These are phyloP conservation scores for Pyrenopolyporus hunteri DNA, from an alignment of 495 filamentous ascomycete species.

Conservation along the genomic window DNA sequence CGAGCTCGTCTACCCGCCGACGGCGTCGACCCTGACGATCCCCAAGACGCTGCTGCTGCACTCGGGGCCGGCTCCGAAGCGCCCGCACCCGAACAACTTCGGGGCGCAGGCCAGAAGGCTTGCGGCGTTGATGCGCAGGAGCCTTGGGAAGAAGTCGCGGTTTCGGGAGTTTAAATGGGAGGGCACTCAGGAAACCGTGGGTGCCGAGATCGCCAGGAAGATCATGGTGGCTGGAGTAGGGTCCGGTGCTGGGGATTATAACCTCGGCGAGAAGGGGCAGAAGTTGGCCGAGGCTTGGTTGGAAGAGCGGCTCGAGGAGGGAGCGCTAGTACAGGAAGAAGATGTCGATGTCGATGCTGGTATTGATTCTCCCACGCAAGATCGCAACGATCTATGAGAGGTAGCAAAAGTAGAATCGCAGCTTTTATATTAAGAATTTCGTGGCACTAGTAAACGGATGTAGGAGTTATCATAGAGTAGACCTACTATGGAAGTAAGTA, in stretches of 20 bases:
- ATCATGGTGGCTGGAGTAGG: slow-evolving; percentile 31
- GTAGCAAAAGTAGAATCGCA: too few species aligned
- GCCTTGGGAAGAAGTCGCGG: slow-evolving; percentile 46
- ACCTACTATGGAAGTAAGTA: too few species aligned
- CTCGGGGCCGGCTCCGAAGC: slow-evolving; percentile 25
- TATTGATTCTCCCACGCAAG: too few species aligned
- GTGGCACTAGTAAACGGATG: too few species aligned
- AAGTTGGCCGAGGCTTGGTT: slow-evolving; percentile 32
- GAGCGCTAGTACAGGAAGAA: background rate
- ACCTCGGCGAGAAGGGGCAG: slow-evolving; percentile 8
- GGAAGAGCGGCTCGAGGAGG: slow-evolving; percentile 13
- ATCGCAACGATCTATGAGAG: too few species aligned
- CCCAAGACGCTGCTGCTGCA: slow-evolving; percentile 48
- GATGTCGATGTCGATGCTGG: too few species aligned
- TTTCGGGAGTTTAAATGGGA: slow-evolving; percentile 38
- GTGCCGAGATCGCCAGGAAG: slow-evolving; percentile 22
- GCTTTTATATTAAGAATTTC: too few species aligned
- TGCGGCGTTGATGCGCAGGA: slow-evolving; percentile 45
- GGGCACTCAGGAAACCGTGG: slow-evolving; percentile 26
- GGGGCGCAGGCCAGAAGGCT: slow-evolving; percentile 45
- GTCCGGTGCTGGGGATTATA: background rate
- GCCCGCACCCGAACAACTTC: slow-evolving; percentile 41
- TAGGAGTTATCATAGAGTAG: too few species aligned
- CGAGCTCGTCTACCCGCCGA: slow-evolving; percentile 47
- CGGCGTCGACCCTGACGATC: slow-evolving; percentile 43